phyloP scores from a whole-genome alignment of 148 eudicot species.

The Polygonum maritimum region DNA sequence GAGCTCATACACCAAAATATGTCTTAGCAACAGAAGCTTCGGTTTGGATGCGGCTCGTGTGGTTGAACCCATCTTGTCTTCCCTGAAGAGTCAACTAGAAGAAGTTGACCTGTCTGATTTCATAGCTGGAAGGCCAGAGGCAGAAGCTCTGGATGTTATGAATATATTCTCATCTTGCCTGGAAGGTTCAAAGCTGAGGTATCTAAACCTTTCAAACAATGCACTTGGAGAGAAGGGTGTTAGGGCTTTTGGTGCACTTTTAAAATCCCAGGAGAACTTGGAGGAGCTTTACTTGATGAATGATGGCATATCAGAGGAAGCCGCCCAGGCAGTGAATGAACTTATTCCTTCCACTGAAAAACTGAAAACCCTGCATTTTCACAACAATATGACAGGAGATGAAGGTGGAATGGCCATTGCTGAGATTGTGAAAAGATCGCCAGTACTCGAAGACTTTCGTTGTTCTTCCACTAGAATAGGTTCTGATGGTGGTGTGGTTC shows the following conservation, averaged over 20 bases:
- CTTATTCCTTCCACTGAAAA: conserved; percentile 50
- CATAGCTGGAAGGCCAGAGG: conserved; percentile 62
- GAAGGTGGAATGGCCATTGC: conserved; percentile 54
- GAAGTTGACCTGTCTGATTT: conserved; percentile 62
- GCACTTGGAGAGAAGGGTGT: conserved; percentile 68
- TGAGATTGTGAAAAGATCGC: conserved; percentile 36
- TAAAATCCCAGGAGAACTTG: conserved; percentile 35
- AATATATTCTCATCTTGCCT: conserved; percentile 46
- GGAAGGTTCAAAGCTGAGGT: conserved; percentile 40
- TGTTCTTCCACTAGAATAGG: conserved; percentile 61
- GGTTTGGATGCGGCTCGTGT: conserved; percentile 45
- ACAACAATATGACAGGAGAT: conserved; percentile 70
- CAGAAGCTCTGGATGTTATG: conserved; percentile 61
- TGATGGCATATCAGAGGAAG: conserved; percentile 58
- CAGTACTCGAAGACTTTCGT: conserved; percentile 44
- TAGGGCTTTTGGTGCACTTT: conserved; percentile 47
- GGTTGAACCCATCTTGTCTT: conserved; percentile 35
- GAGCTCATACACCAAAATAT: conserved; percentile 38
- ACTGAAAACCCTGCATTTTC: conserved; percentile 52
- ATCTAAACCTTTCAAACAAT: conserved; percentile 47
- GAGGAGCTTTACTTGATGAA: conserved; percentile 57
- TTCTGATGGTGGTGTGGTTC: conserved; percentile 41
- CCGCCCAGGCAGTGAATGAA: conserved; percentile 51
- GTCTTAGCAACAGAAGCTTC: conserved; percentile 67
- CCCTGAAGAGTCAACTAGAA: conserved; percentile 40